phyloP scores from a whole-genome alignment of 2,329 filamentous ascomycete species.

The Aspergillus quadrilineatus region DNA sequence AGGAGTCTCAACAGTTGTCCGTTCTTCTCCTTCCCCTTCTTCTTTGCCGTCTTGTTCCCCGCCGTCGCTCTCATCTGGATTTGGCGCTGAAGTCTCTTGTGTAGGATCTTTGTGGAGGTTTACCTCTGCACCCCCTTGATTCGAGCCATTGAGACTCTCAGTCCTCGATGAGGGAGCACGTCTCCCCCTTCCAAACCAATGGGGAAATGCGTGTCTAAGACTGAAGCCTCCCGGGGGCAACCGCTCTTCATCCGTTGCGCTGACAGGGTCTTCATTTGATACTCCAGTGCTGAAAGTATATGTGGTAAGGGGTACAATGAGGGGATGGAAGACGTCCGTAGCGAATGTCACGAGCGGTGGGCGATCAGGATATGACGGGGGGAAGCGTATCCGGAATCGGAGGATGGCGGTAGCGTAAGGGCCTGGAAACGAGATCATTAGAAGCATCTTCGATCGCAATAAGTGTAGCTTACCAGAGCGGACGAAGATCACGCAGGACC shows the following conservation, averaged over 20 bases:
- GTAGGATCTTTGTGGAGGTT: not conserved
- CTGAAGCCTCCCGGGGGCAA: conserved; percentile 88
- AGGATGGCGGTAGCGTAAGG: conserved; percentile 86
- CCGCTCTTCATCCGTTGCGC: conserved; percentile 77
- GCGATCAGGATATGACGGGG: conserved; percentile 71
- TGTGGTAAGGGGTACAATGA: conserved; percentile 89
- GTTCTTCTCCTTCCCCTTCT: not conserved
- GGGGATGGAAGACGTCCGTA: conserved; percentile 91
- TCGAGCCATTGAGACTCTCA: conserved; percentile 42
- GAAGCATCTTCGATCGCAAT: not conserved
- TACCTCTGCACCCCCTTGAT: not conserved
- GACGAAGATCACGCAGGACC: conserved; percentile 90
- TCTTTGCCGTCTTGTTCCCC: conserved; percentile 1
- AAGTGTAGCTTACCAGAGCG: conserved; percentile 65
- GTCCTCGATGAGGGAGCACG: conserved; percentile 46
- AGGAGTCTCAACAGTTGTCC: not conserved
- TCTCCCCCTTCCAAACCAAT: conserved; percentile 72
- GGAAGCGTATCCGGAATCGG: conserved; percentile 87
- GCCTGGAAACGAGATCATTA: conserved; percentile 52
- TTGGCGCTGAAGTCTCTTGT: not conserved
- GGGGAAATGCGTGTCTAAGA: conserved; percentile 82
- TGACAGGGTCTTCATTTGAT: conserved; percentile 72
- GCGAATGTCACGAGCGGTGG: conserved; percentile 85
- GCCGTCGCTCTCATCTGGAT: not conserved
- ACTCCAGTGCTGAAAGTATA: conserved; percentile 86